Evolutionary conservation across 2,329 filamentous ascomycete species (phyloP), one percentile per base, ranked within the genome.

Genomic region (Cadophora malorum): DNA sequence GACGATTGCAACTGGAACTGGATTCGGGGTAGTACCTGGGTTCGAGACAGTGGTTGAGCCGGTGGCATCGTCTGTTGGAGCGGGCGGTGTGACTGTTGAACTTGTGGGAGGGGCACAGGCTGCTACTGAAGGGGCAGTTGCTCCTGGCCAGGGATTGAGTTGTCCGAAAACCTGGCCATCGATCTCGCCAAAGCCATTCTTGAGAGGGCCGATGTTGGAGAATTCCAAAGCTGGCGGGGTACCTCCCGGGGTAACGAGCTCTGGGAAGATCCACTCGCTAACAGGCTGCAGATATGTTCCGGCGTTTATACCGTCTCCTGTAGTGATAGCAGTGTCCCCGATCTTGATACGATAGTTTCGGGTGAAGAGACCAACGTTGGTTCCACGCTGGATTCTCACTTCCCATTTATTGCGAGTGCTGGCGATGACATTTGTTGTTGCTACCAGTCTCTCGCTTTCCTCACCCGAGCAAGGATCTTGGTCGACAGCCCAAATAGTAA

Each of bases 251-350:
- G 76, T 73, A 21, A 78, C 74, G 21, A 78, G 74, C 69, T 82
- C 81, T 10, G 81, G 80, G 72, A 79, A 80, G 69, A 82, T 81
- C 79, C 80, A 82, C 66, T 82, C 81, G 4, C 75, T 76, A 4
- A 82, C 80, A 14, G 81, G 78, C 35, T 78, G 77, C 23, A 82
- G 74, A 53, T 80, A 82, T 64, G 80, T 77, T 5, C 81, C 80
- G 4, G 80, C 80, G n/a, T 76, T 68, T 58, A 82, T 80, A 33
- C 77, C 77, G 67, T 81, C 80, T 41, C 77, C 77, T 1, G 80
- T 80, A 31, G 74, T 69, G 52, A 76, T 74, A 50, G 77, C 75
- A 2, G 77, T 78, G 14, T 73, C 76, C 45, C 74, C 75, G n/a
- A 78, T 74, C 28, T 73, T 77, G 63, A 82, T 74, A 41, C 76